These are phyloP conservation scores for Nakataea oryzae DNA, from an alignment of 2,329 filamentous ascomycete species.

Conservation along the genomic window DNA sequence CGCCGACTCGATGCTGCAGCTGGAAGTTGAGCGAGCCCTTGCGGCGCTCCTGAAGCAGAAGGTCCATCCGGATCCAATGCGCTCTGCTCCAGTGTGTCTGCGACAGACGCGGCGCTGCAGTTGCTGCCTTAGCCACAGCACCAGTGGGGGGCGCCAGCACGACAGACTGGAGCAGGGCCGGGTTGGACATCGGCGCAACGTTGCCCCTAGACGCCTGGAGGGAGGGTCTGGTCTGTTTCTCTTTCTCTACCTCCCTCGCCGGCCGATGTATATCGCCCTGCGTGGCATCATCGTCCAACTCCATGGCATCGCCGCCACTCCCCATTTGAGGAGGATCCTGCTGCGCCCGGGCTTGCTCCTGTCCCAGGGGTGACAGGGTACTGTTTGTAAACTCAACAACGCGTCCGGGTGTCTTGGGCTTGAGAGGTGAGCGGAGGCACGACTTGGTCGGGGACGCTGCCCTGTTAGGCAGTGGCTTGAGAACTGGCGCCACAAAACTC, in stretches of 20 bases:
- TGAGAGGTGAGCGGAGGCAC: constrained; percentile 44
- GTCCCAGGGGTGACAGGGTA: constrained; percentile 33
- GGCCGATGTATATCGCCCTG: neutral
- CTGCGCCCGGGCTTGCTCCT: constrained; percentile 19
- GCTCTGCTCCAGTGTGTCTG: constrained; percentile 13
- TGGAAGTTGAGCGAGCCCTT: constrained; percentile 28
- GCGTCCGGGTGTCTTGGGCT: constrained; percentile 45
- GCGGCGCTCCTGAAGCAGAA: constrained; percentile 39
- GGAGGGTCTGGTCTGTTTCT: neutral
- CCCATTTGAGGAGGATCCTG: constrained; percentile 2
- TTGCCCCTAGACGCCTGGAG: neutral
- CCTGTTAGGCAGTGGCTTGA: constrained; percentile 37
- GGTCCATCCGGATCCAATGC: constrained; percentile 44
- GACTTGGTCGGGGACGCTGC: constrained; percentile 47
- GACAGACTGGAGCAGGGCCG: neutral
- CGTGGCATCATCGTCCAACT: neutral
- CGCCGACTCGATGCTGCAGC: constrained; percentile 16
- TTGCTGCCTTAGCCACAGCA: neutral
- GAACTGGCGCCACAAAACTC: constrained; percentile 25
- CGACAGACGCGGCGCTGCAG: constrained; percentile 6
- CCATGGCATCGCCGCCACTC: constrained; percentile 3
- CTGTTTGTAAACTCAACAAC: constrained; percentile 48
- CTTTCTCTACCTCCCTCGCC: constrained; percentile 3
- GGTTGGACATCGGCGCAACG: neutral
- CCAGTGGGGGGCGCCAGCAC: neutral